Evolutionary conservation across 2,329 filamentous ascomycete species (phyloP), one percentile per base, ranked within the genome.

Genomic region (Neonectria coccinea): DNA sequence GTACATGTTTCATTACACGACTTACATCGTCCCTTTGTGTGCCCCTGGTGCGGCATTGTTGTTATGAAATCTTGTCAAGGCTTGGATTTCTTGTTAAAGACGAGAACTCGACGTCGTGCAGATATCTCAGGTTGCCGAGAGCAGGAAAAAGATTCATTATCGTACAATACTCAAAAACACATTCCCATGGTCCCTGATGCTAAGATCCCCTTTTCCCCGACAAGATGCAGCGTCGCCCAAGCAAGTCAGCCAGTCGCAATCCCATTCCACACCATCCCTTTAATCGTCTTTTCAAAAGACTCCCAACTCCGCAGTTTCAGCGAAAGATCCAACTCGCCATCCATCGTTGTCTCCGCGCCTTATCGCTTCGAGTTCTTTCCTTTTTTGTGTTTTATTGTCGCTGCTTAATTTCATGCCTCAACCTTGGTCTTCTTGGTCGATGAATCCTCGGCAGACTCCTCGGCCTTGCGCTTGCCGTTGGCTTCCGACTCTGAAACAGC

Each of bases 401-500:
- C 33, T 50, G 8, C 42, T 11, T 12, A 8, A 14, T 29, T 6
- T 59, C 36, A 56, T 39, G 55, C 48, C 14, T 66, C 72, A 6
- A 79, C 75, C 67, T 75, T 80, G 47, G 77, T 70, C 70, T 78
- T 79, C 70, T 81, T 81, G 5, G 76, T 67, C 39, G 74, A 71
- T 29, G 73, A 66, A 25, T 73, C 76, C 31, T 73, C 74, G 8
- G 65, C 70, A 1, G 68, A 50, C 9, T 72, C 78, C 20, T 75
- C 76, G 3, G 78, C 77, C 64, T 80, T 81, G 42, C 70, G 74
- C 75, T 75, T 81, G 50, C 74, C 67, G 58, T 88, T 86, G 5
- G 79, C 64, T 27, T 77, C 73, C 16, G 29, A 73, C 68, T 61
- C 74, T 65, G 57, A 74, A 54, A 75, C 73, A 65, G 48, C 39